A percentile compares a stretch with the other conserved stretches of the same genome.
Conservation (phyloP, 2,329 filamentous ascomycete genomes). For the Fusarium secorum region DNA sequence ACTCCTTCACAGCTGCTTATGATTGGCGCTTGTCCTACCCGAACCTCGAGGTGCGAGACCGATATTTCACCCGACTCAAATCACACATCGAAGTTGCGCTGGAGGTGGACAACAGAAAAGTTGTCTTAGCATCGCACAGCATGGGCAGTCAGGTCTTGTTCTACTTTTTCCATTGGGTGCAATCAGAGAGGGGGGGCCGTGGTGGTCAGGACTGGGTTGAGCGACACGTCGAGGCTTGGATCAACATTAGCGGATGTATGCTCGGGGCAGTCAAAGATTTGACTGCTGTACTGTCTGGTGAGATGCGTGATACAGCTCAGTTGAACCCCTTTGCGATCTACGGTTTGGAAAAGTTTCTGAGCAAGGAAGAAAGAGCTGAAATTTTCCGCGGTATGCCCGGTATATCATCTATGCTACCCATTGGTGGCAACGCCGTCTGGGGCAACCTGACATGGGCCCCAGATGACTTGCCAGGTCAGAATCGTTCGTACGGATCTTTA, state of each 20-base stretch:
- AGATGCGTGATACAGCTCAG: constrained; percentile 98
- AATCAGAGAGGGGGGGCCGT: constrained; percentile 77
- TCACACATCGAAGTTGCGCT: constrained; percentile 87
- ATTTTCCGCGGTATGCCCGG: constrained; percentile 98
- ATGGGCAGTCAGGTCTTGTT: constrained; percentile 98
- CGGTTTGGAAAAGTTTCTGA: constrained; percentile 93
- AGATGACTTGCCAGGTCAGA: constrained; percentile 80
- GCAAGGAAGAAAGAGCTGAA: constrained; percentile 87
- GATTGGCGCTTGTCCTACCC: constrained; percentile 93
- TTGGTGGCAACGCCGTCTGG: constrained; percentile 95
- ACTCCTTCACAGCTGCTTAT: constrained; percentile 74
- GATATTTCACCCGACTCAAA: constrained; percentile 93
- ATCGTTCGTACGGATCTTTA: constrained; percentile 78
- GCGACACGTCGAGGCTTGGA: constrained; percentile 88
- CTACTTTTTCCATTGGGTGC: constrained; percentile 83
- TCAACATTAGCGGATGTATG: constrained; percentile 99
- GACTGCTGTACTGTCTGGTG: constrained; percentile 88
- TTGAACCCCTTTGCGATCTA: constrained; percentile 97
- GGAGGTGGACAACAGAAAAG: constrained; percentile 77
- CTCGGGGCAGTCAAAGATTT: constrained; percentile 91
- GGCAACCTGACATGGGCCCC: constrained; percentile 87
- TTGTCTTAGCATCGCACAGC: constrained; percentile 88
- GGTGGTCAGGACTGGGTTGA: constrained; percentile 93
- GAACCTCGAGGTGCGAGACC: constrained; percentile 89
- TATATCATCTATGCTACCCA: constrained; percentile 94